Percentiles rank a stretch among this genome's conserved stretches.
phyloP scores from a whole-genome alignment of 495 filamentous ascomycete genomes.

The Diplogelasinospora grovesii region DNA sequence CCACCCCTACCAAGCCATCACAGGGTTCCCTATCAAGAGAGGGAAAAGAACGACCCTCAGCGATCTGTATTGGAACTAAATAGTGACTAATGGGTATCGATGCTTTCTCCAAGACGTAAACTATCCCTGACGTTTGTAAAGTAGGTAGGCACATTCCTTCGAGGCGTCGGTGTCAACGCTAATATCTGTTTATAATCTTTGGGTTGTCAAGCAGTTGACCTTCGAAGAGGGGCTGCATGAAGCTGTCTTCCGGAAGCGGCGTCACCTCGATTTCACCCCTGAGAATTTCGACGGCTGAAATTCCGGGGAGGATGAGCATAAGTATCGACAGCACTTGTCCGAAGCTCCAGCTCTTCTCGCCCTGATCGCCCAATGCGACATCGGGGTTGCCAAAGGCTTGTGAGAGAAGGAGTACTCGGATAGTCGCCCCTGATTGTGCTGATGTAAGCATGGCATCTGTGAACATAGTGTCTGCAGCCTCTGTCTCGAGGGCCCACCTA shows the following conservation, averaged over 20 bases:
- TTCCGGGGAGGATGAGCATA: constrained; percentile 46
- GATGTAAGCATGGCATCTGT: not conserved
- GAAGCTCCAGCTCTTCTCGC: constrained; percentile 52
- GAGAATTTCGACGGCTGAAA: constrained; percentile 48
- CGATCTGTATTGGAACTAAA: no score
- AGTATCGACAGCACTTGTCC: constrained; percentile 49
- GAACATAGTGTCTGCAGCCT: no score
- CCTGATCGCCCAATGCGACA: constrained; percentile 35
- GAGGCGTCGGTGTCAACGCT: no score
- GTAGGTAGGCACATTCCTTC: no score
- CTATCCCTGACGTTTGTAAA: no score
- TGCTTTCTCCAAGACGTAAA: no score
- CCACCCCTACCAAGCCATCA: no score
- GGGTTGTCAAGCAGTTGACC: constrained; percentile 10
- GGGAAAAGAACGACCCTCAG: no score
- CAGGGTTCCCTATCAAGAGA: no score
- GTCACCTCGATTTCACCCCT: constrained; percentile 45
- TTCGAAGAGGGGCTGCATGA: constrained; percentile 18
- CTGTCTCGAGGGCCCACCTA: no score
- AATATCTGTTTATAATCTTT: not conserved
- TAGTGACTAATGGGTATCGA: no score
- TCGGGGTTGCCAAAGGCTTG: constrained; percentile 45
- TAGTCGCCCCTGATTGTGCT: constrained; percentile 30
- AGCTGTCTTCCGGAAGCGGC: constrained; percentile 27
- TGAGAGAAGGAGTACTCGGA: constrained; percentile 41